Evolutionary conservation across 371 early-diverging fungal species (phyloP), one percentile per base, ranked within the genome.

Genomic region (Apophysomyces sp.): DNA sequence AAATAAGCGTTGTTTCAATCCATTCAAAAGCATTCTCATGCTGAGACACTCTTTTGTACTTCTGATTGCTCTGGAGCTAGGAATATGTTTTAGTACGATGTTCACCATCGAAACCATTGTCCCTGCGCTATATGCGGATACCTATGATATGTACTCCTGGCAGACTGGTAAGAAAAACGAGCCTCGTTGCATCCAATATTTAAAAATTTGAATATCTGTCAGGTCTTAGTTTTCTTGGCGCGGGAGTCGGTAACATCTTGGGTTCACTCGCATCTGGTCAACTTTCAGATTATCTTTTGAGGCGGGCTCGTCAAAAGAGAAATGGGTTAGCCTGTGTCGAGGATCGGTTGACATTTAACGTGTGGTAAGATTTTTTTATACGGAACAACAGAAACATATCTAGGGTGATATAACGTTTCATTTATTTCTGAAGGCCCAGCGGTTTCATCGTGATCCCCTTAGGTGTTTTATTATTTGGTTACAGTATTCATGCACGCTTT

Each of bases 381-480:
- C 34, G 13, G 13, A 11, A 8, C 34, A 34, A 4, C 34, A 34
- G 34, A 34, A 11, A 11, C 34, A 11, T 34, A 11, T 34, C 13
- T 13, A 11, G 3, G 34, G 1, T 34, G 8, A 11, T 5, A 16
- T 21, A 44, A 0, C 21, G 49, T 21, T 44, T 44, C 18, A 1
- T 44, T 9, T 44, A 4, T 21, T 6, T 44, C 21, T 9, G 24
- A 44, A 44, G 49, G 79, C 71, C 80, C 7, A 81, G 78, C 16
- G 84, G 82, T 7, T 79, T 79, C 55, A 28, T 80, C 15, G 62
- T 83, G 6, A 74, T 86, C 5, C 86, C 86, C 15, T 32, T 81
- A 0, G 85, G 85, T 6, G 69, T 78, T 0, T 64, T 86, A 2
- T 30, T 86, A 3, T 86, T 81, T 72, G 86, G 85, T 8, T 86